Percentiles rank a stretch among this genome's conserved stretches.
Conservation (phyloP, 495 filamentous ascomycete species). For the Glonium stellatum region DNA sequence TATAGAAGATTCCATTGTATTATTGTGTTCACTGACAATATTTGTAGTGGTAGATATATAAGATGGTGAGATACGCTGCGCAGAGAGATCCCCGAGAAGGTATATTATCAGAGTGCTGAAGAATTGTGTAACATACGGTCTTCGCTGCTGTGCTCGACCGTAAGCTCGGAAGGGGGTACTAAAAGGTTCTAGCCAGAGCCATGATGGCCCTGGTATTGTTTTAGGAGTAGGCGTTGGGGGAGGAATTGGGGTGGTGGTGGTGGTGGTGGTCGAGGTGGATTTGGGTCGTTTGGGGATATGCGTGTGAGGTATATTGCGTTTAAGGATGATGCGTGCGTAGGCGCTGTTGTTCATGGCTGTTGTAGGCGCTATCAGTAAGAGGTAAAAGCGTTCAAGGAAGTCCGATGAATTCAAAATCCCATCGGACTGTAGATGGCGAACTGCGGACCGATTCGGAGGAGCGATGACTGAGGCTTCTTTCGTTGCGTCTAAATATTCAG, state of each 20-base stretch:
- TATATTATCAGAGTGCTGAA: slow-evolving; percentile 70
- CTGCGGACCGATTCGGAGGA: too few species aligned
- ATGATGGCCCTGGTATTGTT: slow-evolving; percentile 32
- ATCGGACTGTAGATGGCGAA: too few species aligned
- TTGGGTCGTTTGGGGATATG: slow-evolving; percentile 3
- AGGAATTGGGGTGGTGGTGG: not conserved
- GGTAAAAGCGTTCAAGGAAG: too few species aligned
- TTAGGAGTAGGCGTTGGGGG: not conserved
- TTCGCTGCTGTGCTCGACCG: slow-evolving; percentile 56
- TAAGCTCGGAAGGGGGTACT: slow-evolving; percentile 56
- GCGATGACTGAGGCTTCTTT: too few species aligned
- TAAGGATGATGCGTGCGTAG: slow-evolving; percentile 4
- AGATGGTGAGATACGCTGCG: slow-evolving; percentile 51
- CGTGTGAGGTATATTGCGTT: slow-evolving; percentile 9
- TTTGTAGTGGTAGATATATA: not conserved
- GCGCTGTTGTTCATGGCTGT: slow-evolving; percentile 1
- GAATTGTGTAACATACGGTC: slow-evolving; percentile 74
- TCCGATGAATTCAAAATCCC: too few species aligned
- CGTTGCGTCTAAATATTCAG: too few species aligned
- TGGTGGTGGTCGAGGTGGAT: not conserved
- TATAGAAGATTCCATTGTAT: not conserved
- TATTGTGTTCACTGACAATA: not conserved
- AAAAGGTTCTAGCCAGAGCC: slow-evolving; percentile 33
- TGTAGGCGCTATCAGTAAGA: not conserved
- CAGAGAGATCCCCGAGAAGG: slow-evolving; percentile 69